These are phyloP conservation scores for Eimeria falciformis DNA, from an alignment of 169 alveolate species.

Conservation along the genomic window DNA sequence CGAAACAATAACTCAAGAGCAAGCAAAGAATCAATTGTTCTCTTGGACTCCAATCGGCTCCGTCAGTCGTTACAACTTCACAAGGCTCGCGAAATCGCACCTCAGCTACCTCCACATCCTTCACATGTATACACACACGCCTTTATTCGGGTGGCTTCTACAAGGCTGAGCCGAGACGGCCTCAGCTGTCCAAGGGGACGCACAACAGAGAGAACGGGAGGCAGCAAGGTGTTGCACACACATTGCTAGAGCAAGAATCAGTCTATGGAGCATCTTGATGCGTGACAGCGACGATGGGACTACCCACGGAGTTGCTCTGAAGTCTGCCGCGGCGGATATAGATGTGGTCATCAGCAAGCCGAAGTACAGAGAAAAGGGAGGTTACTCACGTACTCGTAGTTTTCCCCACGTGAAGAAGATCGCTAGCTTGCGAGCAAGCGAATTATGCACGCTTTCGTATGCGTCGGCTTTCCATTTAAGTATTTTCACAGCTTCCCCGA, in stretches of 20 bases:
- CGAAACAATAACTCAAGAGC: no score
- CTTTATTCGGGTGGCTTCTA: no score
- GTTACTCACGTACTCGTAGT: neutral
- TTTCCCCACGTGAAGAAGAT: neutral
- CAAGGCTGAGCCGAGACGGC: no score
- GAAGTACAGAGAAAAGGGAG: neutral
- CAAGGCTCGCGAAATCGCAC: no score
- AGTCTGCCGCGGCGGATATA: neutral
- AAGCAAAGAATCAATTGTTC: no score
- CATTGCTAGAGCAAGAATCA: neutral
- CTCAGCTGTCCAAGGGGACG: no score
- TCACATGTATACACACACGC: no score
- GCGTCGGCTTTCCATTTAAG: neutral
- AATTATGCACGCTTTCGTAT: neutral
- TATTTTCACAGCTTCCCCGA: neutral
- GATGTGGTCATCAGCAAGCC: constrained; percentile 2
- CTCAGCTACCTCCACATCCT: no score
- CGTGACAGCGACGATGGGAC: neutral
- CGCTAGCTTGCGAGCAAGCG: neutral
- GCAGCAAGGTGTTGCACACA: no score
- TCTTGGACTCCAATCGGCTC: no score
- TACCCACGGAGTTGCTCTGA: neutral
- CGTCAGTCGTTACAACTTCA: no score
- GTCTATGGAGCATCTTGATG: neutral
- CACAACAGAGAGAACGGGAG: no score